These are phyloP conservation scores for Akanthomyces muscarius DNA, from an alignment of 2,329 filamentous ascomycete genomes.

Conservation along the genomic window DNA sequence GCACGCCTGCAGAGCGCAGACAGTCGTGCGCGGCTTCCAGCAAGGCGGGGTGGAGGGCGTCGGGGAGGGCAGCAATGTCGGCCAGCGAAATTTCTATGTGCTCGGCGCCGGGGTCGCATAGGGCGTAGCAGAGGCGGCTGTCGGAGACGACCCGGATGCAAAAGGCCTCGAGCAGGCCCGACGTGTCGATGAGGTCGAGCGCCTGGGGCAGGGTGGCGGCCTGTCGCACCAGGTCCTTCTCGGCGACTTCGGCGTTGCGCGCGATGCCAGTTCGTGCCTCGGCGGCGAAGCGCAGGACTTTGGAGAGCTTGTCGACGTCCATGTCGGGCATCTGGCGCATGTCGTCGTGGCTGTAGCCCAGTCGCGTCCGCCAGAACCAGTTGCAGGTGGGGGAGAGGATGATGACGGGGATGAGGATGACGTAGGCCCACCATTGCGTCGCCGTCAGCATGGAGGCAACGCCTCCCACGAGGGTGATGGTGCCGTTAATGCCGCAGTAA, in stretches of 20 bases:
- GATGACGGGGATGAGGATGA: slow-evolving; percentile 48
- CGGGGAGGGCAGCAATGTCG: slow-evolving; percentile 7
- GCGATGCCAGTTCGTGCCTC: neutral
- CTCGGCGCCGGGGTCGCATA: slow-evolving; percentile 1
- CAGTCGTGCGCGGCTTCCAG: slow-evolving; percentile 10
- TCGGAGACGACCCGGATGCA: slow-evolving; percentile 12
- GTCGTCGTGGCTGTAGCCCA: slow-evolving; percentile 38
- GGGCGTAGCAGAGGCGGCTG: neutral
- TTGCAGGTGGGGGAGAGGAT: slow-evolving; percentile 43
- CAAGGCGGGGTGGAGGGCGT: slow-evolving; percentile 2
- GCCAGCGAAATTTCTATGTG: slow-evolving; percentile 11
- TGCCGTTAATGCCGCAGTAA: slow-evolving; percentile 42
- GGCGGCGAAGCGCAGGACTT: slow-evolving; percentile 1
- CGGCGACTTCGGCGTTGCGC: neutral
- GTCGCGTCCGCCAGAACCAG: slow-evolving; percentile 42
- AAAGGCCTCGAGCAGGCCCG: slow-evolving; percentile 15
- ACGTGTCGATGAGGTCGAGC: slow-evolving; percentile 10
- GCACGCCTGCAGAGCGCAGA: slow-evolving; percentile 4
- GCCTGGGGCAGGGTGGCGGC: slow-evolving; percentile 5
- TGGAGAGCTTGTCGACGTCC: slow-evolving; percentile 4
- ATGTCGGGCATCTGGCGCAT: slow-evolving; percentile 21
- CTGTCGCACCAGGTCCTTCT: slow-evolving; percentile 1
- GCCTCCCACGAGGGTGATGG: slow-evolving; percentile 44
- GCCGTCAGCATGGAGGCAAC: slow-evolving; percentile 48
- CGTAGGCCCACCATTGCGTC: slow-evolving; percentile 49